phyloP scores from a whole-genome alignment of 1,284 basidiomycete species.

The Pisolithus thermaeus region DNA sequence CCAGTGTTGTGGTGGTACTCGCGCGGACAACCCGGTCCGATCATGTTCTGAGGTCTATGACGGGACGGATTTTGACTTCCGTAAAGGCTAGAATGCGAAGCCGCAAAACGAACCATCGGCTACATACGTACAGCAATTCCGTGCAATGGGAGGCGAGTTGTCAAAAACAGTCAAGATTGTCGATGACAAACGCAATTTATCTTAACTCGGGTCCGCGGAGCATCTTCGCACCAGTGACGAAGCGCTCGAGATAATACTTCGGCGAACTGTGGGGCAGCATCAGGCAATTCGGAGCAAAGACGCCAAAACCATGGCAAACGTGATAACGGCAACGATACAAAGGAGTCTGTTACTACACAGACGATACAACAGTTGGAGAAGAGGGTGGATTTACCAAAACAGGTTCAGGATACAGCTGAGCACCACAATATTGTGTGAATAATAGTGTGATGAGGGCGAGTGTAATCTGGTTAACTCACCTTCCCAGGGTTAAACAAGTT shows the following conservation, averaged over 20 bases:
- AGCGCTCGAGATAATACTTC: neutral
- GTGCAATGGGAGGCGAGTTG: neutral
- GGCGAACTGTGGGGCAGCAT: neutral
- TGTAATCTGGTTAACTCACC: slow-evolving; percentile 30
- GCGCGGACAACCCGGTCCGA: no score
- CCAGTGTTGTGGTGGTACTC: no score
- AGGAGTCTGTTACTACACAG: neutral
- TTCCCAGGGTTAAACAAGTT: slow-evolving; percentile 82
- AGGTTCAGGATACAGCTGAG: slow-evolving; percentile 1
- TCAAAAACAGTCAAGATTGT: neutral
- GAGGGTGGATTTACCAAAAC: neutral
- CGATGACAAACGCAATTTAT: neutral
- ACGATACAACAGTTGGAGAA: neutral
- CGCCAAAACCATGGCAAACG: no score
- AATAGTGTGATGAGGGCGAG: neutral
- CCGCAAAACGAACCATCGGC: neutral
- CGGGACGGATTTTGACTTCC: neutral
- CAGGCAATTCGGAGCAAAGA: no score
- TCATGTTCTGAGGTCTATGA: no score
- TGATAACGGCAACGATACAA: neutral
- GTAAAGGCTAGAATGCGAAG: neutral
- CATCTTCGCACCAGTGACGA: neutral
- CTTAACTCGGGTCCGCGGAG: neutral
- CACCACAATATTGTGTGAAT: neutral
- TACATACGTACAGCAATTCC: neutral